Conservation (phyloP, 208 protist species). For the Crithidia bombi region DNA sequence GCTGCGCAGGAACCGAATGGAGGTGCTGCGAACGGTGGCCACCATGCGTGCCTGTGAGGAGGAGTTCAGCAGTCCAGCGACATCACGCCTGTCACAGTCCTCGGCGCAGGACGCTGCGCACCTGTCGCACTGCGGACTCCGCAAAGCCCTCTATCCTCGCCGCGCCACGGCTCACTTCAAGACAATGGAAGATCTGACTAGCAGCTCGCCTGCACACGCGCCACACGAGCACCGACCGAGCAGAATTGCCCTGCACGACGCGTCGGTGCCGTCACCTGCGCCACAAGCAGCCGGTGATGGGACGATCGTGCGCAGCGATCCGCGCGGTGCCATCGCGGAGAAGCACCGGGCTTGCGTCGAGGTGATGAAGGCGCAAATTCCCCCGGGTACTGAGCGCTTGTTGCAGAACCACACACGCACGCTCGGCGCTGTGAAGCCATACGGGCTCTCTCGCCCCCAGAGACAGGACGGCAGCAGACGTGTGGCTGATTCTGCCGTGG, state of each 20-base stretch:
- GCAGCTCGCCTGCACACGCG: neutral
- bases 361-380: slow-evolving; percentile 16
- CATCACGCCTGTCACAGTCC: neutral
- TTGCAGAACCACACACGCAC: slow-evolving; percentile 31
- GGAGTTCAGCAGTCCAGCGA: slow-evolving; percentile 4
- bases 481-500: slow-evolving; percentile 16
- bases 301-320: slow-evolving; percentile 17
- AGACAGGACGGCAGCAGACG: neutral
- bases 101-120: neutral
- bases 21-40: slow-evolving; percentile 27
- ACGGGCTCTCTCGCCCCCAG: slow-evolving; percentile 31
- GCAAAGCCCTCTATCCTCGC: slow-evolving; percentile 21
- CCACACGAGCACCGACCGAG: neutral
- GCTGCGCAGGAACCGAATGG: slow-evolving; percentile 17
- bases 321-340: slow-evolving; percentile 29
- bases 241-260: neutral
- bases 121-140: neutral
- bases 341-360: slow-evolving; percentile 24
- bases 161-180: slow-evolving; percentile 12
- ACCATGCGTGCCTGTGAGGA: slow-evolving; percentile 27
- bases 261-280: neutral
- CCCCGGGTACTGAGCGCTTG: slow-evolving; percentile 1
- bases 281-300: neutral
- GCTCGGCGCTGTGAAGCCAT: slow-evolving; percentile 52
- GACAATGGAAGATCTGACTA: slow-evolving; percentile 14